Evolutionary conservation across 352 stramenopile genomes (phyloP), one percentile per base, ranked within the genome.

Genomic region (Phytophthora multivora): DNA sequence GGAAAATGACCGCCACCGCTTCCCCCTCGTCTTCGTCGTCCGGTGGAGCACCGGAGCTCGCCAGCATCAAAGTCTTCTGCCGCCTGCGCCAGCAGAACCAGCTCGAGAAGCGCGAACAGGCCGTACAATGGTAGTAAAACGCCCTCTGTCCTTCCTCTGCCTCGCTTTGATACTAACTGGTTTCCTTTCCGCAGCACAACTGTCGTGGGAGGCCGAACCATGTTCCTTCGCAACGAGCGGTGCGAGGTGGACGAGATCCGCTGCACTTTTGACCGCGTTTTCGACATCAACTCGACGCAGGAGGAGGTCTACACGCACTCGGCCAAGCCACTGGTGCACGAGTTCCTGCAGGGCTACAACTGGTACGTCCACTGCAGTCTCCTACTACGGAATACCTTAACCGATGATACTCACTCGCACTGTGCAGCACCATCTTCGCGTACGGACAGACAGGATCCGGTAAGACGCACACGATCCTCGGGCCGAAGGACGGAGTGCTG

Each of bases 371-470:
- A 40, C 8, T 13, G 18, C 10, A 18, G 9, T 51, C 23, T 25
- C 26, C 19, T 43, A 10, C 11, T 40, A 4, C 35, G 19, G 11
- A 16, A 16, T 33, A n/a, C n/a, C n/a, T n/a, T n/a, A 18, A 25
- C 15, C 42, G 18, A 6, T 16, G 28, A 30, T 39, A 30, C 46
- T 57, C 30, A 51, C 28, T 47, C 39, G 50, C 23, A 41, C 3
- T 59, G 1, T 48, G 21, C 12, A 63, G 79, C 36, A 97, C 89
- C 35, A 94, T 97, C 46, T 97, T 97, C 51, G 88, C 86, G 21
- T 96, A 96, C 63, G 90, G 90, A 3, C 90, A 97, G 66, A 97
- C 90, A 5, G 93, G 93, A 16, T 95, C 81, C 2, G 93, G 93
- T 49, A 98, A 98, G 62, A 98, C 93, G n/a, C 84, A 93, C 54